These are phyloP conservation scores for Ramularia endophylla DNA, from an alignment of 2,329 filamentous ascomycete species.

Conservation along the genomic window DNA sequence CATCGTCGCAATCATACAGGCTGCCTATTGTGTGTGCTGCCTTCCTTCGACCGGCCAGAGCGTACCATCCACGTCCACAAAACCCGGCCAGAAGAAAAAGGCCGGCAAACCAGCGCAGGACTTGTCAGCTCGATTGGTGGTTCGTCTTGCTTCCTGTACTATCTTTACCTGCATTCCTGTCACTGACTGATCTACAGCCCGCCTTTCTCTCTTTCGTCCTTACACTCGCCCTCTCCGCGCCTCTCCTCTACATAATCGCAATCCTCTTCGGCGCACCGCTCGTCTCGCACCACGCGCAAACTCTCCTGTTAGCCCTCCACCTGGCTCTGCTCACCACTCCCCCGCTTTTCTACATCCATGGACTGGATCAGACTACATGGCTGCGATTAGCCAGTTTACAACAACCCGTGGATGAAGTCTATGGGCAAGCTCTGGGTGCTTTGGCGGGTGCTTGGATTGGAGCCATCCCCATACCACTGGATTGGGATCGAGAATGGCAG, in stretches of 20 bases:
- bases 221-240: constrained; percentile 49
- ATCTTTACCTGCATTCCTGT: background rate
- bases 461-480: constrained; percentile 88
- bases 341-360: constrained; percentile 79
- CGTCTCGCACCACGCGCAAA: constrained; percentile 72
- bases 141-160: constrained; percentile 14
- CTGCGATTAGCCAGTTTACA: constrained; percentile 60
- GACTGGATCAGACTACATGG: constrained; percentile 68
- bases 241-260: constrained; percentile 55
- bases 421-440: constrained; percentile 73
- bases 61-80: constrained; percentile 35
- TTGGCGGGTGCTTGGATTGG: constrained; percentile 84
- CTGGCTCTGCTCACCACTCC: constrained; percentile 72
- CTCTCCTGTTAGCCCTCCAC: constrained; percentile 73
- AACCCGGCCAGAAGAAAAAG: constrained; percentile 39
- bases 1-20: constrained; percentile 59
- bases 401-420: constrained; percentile 74
- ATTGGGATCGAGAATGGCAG: constrained; percentile 99
- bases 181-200: constrained; percentile 45
- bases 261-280: constrained; percentile 90
- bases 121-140: constrained; percentile 38
- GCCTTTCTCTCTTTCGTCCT: constrained; percentile 63
- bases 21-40: constrained; percentile 52
- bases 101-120: constrained; percentile 50
- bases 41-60: constrained; percentile 48